Evolutionary conservation across 2,329 filamentous ascomycete genomes (phyloP), one percentile per base, ranked within the genome.

Genomic region (Truncatella angustata): DNA sequence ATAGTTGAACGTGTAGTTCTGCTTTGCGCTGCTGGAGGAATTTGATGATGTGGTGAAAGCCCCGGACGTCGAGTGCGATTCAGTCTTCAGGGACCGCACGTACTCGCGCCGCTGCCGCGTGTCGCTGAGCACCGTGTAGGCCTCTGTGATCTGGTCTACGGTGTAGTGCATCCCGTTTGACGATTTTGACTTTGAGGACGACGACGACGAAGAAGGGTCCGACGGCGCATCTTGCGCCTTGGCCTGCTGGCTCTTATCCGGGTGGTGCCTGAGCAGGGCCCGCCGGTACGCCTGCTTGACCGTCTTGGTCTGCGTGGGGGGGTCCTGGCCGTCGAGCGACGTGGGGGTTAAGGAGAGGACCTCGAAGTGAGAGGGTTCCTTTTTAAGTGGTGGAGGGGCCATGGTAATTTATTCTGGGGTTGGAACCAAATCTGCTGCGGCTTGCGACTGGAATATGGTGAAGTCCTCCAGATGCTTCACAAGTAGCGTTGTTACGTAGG

Each of bases 191-290:
- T 21, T 24, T 10, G 36, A 60, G 51, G 35, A 11, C 42, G 37
- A 50, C 46, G 36, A 14, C 34, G 56, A 35, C 36, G 26, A 44
- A 16, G 20, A 10, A 48, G 46, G 7, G 26, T 52, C 21, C 42
- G 58, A 40, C 5, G 46, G 46, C 11, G 46, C 32, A 24, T 42
- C 26, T 47, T 45, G 37, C 32, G 34, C 46, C 58, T 60, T 34
- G 34, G 54, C 54, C 32, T 54, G 53, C 26, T 50, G 45, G 54
- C 65, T 60, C 61, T 86, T 86, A 70, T 87, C 84, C 2, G 85
- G 85, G 67, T 88, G 85, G 70, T 87, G 77, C 57, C 74, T 77
- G 14, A 88, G 77, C 30, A 88, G 77, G 20, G 85, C 82, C 50
- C 80, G 77, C 65, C 77, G 82, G 68, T 88, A 88, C 54, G 84